A percentile compares a stretch with the other conserved stretches of the same genome.
These are phyloP conservation scores for Dacryopinax spathularia DNA, from an alignment of 768 basidiomycete species.

Conservation along the genomic window DNA sequence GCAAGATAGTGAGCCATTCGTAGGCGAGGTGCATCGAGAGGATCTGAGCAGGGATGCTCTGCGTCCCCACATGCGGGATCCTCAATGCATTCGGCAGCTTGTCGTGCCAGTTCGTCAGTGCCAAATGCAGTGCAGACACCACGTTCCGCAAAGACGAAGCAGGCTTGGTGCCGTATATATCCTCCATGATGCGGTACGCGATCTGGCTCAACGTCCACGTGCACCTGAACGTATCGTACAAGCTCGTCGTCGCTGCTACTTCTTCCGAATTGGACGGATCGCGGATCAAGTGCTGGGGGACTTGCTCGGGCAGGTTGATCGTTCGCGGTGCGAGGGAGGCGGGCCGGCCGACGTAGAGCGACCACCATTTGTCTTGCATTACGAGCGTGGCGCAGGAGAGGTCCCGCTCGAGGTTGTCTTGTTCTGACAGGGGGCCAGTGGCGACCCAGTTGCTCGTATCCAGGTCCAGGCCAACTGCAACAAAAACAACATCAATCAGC, in stretches of 20 bases:
- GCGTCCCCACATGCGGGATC: not conserved
- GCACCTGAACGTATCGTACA: not conserved
- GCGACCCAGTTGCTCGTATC: not conserved
- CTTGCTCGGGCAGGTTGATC: not conserved
- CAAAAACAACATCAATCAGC: not conserved
- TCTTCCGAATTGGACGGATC: not conserved
- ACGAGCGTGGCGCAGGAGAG: not conserved
- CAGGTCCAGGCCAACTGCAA: not conserved
- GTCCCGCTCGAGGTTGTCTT: not conserved
- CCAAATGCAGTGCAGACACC: not conserved
- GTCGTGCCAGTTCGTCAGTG: not conserved
- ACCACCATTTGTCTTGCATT: constrained; percentile 46
- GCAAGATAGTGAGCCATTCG: constrained; percentile 46
- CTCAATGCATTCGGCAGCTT: not conserved
- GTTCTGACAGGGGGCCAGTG: not conserved
- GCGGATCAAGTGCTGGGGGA: not conserved
- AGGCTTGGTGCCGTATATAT: not conserved
- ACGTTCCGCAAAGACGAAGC: not conserved
- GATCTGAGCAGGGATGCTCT: constrained; percentile 23
- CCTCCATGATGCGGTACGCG: not conserved
- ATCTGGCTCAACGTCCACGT: not conserved
- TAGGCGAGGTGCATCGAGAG: constrained; percentile 43
- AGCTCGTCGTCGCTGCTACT: not conserved
- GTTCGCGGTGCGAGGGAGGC: not conserved
- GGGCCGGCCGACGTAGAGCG: constrained; percentile 42